Percentiles rank a stretch among this genome's conserved stretches.
Conservation (phyloP, 2,329 filamentous ascomycete genomes). For the Alternaria sp. region DNA sequence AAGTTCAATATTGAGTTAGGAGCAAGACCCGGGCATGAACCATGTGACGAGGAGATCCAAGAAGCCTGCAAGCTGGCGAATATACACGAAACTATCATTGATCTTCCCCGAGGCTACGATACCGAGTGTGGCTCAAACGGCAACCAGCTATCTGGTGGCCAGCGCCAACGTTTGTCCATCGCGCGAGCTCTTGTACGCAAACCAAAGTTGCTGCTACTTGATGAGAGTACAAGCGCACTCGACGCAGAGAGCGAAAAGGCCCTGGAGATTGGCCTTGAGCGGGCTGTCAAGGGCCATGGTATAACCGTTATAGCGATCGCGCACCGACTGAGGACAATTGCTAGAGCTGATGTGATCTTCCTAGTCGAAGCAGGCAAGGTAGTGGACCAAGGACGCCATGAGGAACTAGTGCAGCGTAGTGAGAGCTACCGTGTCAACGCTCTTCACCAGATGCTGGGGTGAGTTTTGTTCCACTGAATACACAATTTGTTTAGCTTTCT, state of each 20-base stretch:
- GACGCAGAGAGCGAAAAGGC: slow-evolving; percentile 56
- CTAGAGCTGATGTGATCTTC: slow-evolving; percentile 56
- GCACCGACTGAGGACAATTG: slow-evolving; percentile 55
- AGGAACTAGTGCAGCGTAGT: slow-evolving; percentile 58
- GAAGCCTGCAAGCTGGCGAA: slow-evolving; percentile 73
- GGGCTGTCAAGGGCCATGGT: slow-evolving; percentile 45
- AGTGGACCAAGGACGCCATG: slow-evolving; percentile 60
- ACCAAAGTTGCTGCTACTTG: slow-evolving; percentile 53
- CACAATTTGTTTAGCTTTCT: slow-evolving; percentile 6
- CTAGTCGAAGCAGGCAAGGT: slow-evolving; percentile 59
- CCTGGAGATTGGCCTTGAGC: slow-evolving; percentile 53
- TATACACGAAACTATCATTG: slow-evolving; percentile 72
- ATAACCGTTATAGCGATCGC: slow-evolving; percentile 58
- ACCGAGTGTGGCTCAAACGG: slow-evolving; percentile 60
- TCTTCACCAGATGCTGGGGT: slow-evolving; percentile 58
- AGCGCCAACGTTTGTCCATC: slow-evolving; percentile 55
- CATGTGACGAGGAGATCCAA: slow-evolving; percentile 68
- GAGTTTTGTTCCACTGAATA: slow-evolving; percentile 18
- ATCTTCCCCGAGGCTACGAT: slow-evolving; percentile 70
- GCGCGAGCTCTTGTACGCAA: slow-evolving; percentile 56
- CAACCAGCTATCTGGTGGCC: slow-evolving; percentile 55
- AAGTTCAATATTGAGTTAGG: slow-evolving; percentile 58
- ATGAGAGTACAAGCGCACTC: slow-evolving; percentile 56
- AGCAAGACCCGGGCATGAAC: slow-evolving; percentile 63
- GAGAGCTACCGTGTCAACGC: slow-evolving; percentile 62